Conservation (phyloP, 805 yeast genomes). For the Blastobotrys chiropterorum region DNA sequence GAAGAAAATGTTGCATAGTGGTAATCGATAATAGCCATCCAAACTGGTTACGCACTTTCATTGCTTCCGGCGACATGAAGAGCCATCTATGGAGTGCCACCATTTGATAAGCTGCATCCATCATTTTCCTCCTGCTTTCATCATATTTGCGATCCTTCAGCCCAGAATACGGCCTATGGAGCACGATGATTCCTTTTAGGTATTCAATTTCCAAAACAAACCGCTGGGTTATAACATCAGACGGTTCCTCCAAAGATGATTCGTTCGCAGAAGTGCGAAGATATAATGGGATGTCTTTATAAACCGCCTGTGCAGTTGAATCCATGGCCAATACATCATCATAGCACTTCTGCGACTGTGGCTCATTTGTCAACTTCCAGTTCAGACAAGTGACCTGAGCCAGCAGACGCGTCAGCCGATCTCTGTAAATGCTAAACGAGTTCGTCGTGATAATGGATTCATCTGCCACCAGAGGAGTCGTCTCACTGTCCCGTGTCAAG, state of each 20-base stretch:
- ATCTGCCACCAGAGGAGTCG: conserved; percentile 15
- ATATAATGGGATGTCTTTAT: conserved; percentile 21
- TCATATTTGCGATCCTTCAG: conserved; percentile 7
- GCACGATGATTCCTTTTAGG: conserved; percentile 24
- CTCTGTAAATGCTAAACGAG: conserved; percentile 20
- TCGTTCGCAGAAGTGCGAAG: conserved; percentile 19
- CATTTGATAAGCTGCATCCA: conserved; percentile 16
- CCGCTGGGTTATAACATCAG: conserved; percentile 25
- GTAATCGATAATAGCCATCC: conserved; percentile 11
- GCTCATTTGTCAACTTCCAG: conserved; percentile 9
- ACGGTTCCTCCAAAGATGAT: conserved; percentile 16
- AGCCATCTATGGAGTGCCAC: conserved; percentile 18
- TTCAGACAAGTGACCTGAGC: conserved; percentile 8
- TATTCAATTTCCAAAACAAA: conserved; percentile 26
- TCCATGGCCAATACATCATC: conserved; percentile 23
- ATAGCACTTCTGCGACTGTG: conserved; percentile 9
- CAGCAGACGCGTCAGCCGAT: conserved; percentile 5
- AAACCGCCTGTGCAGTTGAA: conserved; percentile 22
- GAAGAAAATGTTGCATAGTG: conserved; percentile 14
- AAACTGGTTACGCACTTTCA: conserved; percentile 9
- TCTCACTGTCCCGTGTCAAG: conserved; percentile 16
- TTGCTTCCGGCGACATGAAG: conserved; percentile 10
- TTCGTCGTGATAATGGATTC: conserved; percentile 17
- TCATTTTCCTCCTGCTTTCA: conserved; percentile 11
- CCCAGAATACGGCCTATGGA: conserved; percentile 23